These are phyloP conservation scores for Quaeritorhiza haematococci DNA, from an alignment of 371 early-diverging fungal species.

Conservation along the genomic window DNA sequence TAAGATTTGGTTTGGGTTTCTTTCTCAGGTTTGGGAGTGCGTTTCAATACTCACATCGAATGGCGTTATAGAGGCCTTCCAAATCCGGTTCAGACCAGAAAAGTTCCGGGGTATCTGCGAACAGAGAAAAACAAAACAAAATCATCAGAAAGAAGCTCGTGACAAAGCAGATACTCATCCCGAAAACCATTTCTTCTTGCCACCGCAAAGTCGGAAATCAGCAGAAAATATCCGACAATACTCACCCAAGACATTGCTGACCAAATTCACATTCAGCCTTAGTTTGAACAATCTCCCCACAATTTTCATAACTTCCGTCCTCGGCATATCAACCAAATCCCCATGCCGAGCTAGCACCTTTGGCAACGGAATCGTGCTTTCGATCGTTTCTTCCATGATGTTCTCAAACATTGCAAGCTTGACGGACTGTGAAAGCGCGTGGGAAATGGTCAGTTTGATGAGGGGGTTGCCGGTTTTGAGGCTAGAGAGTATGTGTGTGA, in stretches of 20 bases:
- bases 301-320: conserved; percentile 20
- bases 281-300: conserved; percentile 47
- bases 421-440: conserved; percentile 42
- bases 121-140: not conserved
- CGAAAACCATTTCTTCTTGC: conserved; percentile 73
- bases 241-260: conserved; percentile 42
- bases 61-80: conserved; percentile 45
- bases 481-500: conserved; percentile 5
- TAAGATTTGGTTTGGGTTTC: too few species aligned
- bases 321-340: conserved; percentile 34
- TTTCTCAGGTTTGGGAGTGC: conserved; percentile 78
- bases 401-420: conserved; percentile 47
- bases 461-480: conserved; percentile 30
- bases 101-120: conserved; percentile 30
- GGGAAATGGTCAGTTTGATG: conserved; percentile 46
- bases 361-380: conserved; percentile 32
- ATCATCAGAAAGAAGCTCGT: conserved; percentile 7
- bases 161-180: conserved; percentile 64
- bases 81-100: conserved; percentile 45
- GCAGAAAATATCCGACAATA: not conserved
- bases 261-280: conserved; percentile 47
- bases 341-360: conserved; percentile 38
- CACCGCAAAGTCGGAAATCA: conserved; percentile 58
- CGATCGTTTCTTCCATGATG: conserved; percentile 43
- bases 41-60: conserved; percentile 72